These are phyloP conservation scores for Colletotrichum sp. DNA, from an alignment of 2,329 filamentous ascomycete genomes.

Conservation along the genomic window DNA sequence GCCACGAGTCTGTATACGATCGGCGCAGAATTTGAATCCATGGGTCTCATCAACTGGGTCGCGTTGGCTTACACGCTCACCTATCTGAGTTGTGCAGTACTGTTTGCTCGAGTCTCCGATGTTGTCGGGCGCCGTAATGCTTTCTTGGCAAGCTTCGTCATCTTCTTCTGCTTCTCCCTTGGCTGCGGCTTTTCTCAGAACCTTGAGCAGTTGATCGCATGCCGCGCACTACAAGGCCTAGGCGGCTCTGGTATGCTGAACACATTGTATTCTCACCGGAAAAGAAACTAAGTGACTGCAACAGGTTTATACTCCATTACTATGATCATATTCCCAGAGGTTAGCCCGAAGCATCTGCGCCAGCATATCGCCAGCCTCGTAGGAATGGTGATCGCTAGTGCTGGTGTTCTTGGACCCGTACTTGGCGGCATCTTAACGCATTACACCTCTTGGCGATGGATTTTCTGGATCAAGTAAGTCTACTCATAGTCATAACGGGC, in stretches of 20 bases:
- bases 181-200: constrained; percentile 54
- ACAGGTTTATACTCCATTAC: constrained; percentile 60
- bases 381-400: constrained; percentile 51
- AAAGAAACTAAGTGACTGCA: neutral
- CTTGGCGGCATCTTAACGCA: constrained; percentile 56
- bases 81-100: constrained; percentile 61
- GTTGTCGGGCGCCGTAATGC: constrained; percentile 58
- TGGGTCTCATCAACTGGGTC: constrained; percentile 56
- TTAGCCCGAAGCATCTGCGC: constrained; percentile 44
- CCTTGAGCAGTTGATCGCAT: constrained; percentile 47
- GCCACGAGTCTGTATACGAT: constrained; percentile 64
- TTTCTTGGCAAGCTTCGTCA: constrained; percentile 52
- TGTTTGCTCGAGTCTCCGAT: constrained; percentile 60
- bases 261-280: neutral
- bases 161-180: constrained; percentile 63
- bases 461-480: constrained; percentile 65
- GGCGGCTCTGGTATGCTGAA: constrained; percentile 51
- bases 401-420: constrained; percentile 57
- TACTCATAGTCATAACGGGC: neutral
- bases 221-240: constrained; percentile 46
- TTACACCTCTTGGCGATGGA: constrained; percentile 56
- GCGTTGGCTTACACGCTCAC: constrained; percentile 61
- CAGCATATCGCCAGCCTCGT: constrained; percentile 52
- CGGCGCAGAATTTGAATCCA: constrained; percentile 51
- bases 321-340: constrained; percentile 60